Evolutionary conservation across 2,329 filamentous ascomycete species (phyloP).

Genomic region (Penicillium sp.): DNA sequence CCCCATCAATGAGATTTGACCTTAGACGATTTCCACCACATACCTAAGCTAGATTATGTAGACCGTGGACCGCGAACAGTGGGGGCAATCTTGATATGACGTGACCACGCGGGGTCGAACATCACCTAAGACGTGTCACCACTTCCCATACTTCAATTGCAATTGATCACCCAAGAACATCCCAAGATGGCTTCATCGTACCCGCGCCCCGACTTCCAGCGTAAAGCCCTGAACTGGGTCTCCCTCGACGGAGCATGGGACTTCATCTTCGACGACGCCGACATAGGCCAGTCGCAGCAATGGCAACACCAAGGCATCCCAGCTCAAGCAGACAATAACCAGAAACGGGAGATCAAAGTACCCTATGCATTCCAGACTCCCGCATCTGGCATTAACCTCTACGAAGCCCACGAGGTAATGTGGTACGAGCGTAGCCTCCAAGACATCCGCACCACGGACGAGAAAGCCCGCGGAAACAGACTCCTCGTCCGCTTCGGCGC

Average conservation of each 20-base stretch:
- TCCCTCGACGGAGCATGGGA: slow-evolving; percentile 64
- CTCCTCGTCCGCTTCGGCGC: slow-evolving; percentile 50
- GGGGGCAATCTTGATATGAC: slow-evolving; percentile 12
- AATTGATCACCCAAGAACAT: neutral
- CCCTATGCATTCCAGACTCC: slow-evolving; percentile 66
- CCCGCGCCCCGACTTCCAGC: slow-evolving; percentile 65
- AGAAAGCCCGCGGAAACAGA: slow-evolving; percentile 41
- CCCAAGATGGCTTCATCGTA: slow-evolving; percentile 41
- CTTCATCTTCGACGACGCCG: slow-evolving; percentile 65
- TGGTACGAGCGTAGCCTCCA: slow-evolving; percentile 61
- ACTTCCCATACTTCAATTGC: neutral
- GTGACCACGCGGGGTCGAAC: slow-evolving; percentile 18
- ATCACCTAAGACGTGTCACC: neutral
- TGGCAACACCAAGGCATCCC: slow-evolving; percentile 59
- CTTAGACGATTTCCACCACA: slow-evolving; percentile 9
- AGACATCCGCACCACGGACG: slow-evolving; percentile 49
- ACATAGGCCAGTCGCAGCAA: slow-evolving; percentile 52
- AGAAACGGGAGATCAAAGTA: slow-evolving; percentile 57
- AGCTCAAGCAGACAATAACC: slow-evolving; percentile 28
- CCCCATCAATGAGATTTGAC: slow-evolving; percentile 27
- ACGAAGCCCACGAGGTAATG: slow-evolving; percentile 63
- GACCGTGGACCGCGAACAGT: neutral
- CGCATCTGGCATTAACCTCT: slow-evolving; percentile 62
- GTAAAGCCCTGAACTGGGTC: slow-evolving; percentile 55
- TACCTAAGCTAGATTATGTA: neutral